Evolutionary conservation across 78 protist species (phyloP), one percentile per base, ranked within the genome.

Genomic region (Emiliania huxleyi): DNA sequence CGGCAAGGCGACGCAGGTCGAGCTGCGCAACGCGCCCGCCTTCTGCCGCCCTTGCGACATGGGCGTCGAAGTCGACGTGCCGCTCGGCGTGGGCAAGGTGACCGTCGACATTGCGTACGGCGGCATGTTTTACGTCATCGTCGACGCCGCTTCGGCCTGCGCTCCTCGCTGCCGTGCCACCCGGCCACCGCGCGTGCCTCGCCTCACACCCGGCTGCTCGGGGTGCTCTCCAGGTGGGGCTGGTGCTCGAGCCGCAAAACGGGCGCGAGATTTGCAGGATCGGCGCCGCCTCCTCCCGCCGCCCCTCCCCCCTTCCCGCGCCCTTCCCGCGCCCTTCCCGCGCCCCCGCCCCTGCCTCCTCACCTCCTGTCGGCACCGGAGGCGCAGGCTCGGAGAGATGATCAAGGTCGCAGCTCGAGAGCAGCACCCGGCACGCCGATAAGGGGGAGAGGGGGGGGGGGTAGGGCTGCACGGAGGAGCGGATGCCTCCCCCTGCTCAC

Each of bases 61-160:
- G 35, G 85, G 21, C 71, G 35, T 52, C 3, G 21, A 4, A 3
- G 18, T 87, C 26, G 48, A 46, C 23, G 91, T 87, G 91, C 91
- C 69, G 21, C n/a, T n/a, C n/a, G 3, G 2, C 0, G 3, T 87
- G 6, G 91, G 91, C 48, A 11, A 23, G 44, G 93, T 91, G 69
- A 1, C 5, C 43, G 69, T 91, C 35, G 25, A 23, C 89, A 26
- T 91, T 0, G 81, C 93, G 29, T 91, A 44, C 87, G 93, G 93
- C 29, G 93, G 93, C 11, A 91, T 91, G 93, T 44, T 18, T 52
- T 91, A 91, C 93, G 84, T 4, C n/a, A 71, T 91, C 73, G 93
- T 91, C 44, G 79, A 62, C 89, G 85, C 75, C 43, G 79, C 44
- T 0, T n/a, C n/a, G n/a, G n/a, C n/a, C n/a, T n/a, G n/a, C n/a